Percentiles rank a stretch among this genome's conserved stretches.
These are phyloP conservation scores for Ettlia oleoabundans DNA, from an alignment of 139 green algal species.

Conservation along the genomic window DNA sequence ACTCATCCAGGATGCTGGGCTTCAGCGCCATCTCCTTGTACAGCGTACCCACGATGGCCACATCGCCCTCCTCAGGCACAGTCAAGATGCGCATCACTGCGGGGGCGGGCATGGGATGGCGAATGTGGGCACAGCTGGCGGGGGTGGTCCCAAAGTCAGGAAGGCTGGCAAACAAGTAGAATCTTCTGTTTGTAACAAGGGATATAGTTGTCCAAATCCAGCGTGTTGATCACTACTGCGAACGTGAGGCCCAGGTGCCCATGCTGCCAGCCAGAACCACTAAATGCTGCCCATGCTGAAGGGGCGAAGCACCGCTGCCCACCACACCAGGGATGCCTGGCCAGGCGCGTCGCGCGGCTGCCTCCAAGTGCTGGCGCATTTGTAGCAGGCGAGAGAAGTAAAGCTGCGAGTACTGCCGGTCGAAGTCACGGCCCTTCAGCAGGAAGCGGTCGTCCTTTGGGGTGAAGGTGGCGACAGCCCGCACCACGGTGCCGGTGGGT, in stretches of 20 bases:
- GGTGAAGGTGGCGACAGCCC: background rate
- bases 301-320: too few relatives aligned
- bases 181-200: too few relatives aligned
- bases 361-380: slow-evolving; percentile 59
- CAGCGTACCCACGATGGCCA: slow-evolving; percentile 87
- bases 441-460: slow-evolving; percentile 53
- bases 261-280: too few relatives aligned
- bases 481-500: background rate
- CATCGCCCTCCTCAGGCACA: slow-evolving; percentile 78
- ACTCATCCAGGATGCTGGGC: slow-evolving; percentile 96
- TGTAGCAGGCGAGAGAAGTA: slow-evolving; percentile 89
- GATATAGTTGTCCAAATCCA: too few relatives aligned
- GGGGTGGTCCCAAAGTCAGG: too few relatives aligned
- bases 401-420: slow-evolving; percentile 91
- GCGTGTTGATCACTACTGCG: too few relatives aligned
- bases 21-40: slow-evolving; percentile 99
- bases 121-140: too few relatives aligned
- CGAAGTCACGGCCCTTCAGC: slow-evolving; percentile 63
- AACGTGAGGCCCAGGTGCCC: too few relatives aligned
- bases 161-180: background rate
- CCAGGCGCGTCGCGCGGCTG: slow-evolving; percentile 66
- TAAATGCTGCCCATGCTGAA: too few relatives aligned
- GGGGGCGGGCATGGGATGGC: background rate
- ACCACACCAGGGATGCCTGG: slow-evolving; percentile 64
- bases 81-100: slow-evolving; percentile 80